Evolutionary conservation across 495 filamentous ascomycete genomes (phyloP).

Genomic region (Haplographium delicatum): DNA sequence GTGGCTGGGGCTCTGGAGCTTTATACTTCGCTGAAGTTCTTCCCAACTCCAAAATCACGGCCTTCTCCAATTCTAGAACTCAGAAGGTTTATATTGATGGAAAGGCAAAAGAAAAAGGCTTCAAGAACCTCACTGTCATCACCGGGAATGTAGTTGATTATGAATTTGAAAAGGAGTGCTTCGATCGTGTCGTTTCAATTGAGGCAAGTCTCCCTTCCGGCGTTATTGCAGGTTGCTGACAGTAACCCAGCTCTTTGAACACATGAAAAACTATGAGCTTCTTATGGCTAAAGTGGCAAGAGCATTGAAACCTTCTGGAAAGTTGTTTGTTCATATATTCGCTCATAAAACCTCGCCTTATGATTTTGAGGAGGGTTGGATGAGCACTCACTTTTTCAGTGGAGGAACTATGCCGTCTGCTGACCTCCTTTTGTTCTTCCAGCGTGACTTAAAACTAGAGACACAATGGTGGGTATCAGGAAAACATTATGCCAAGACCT

Average conservation of each 20-base stretch:
- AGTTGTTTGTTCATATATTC: constrained; percentile 63
- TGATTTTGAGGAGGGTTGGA: constrained; percentile 66
- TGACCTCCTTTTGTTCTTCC: constrained; percentile 61
- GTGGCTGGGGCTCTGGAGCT: constrained; percentile 60
- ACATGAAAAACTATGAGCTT: constrained; percentile 68
- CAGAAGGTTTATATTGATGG: constrained; percentile 60
- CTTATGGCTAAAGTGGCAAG: constrained; percentile 55
- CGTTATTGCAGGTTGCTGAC: not conserved
- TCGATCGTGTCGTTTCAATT: constrained; percentile 57
- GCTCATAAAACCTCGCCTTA: constrained; percentile 55
- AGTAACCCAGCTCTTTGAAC: constrained; percentile 49
- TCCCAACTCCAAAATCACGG: constrained; percentile 52
- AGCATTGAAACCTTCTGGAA: constrained; percentile 51
- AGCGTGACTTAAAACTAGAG: constrained; percentile 50
- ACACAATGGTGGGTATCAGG: constrained; percentile 64
- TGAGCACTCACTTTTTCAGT: constrained; percentile 64
- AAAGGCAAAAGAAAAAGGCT: constrained; percentile 43
- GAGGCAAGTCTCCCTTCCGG: constrained; percentile 33
- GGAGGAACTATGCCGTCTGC: constrained; percentile 64
- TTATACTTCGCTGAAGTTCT: constrained; percentile 57
- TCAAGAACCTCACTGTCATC: constrained; percentile 53
- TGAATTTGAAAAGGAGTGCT: constrained; percentile 48
- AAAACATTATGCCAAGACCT: constrained; percentile 59
- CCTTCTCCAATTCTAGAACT: constrained; percentile 58
- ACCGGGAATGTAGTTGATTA: constrained; percentile 57